Evolutionary conservation across 2,329 filamentous ascomycete species (phyloP).

Genomic region (Aspergillus sojae): DNA sequence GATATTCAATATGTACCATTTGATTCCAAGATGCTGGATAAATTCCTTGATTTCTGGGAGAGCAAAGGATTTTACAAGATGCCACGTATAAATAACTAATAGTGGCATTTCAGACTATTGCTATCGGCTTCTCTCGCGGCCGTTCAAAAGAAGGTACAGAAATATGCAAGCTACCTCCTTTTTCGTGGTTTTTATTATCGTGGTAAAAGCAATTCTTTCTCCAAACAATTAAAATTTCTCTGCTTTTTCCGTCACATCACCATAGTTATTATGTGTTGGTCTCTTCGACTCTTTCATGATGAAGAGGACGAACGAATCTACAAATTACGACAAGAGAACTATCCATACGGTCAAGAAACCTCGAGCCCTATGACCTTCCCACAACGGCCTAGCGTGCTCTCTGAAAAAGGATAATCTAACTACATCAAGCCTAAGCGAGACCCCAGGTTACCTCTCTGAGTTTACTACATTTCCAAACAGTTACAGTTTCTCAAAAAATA

Average conservation of each 20-base stretch:
- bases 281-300: too few relatives aligned
- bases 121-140: background rate
- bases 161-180: background rate
- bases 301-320: too few relatives aligned
- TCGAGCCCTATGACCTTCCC: too few relatives aligned
- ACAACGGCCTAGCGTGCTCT: too few relatives aligned
- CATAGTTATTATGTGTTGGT: background rate
- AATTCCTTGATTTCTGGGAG: background rate
- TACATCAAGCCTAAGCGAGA: too few relatives aligned
- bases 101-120: background rate
- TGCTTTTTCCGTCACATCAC: too few relatives aligned
- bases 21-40: background rate
- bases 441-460: too few relatives aligned
- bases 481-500: too few relatives aligned
- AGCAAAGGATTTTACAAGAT: background rate
- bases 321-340: too few relatives aligned
- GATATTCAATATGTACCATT: constrained; percentile 2
- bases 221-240: background rate
- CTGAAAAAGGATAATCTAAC: too few relatives aligned
- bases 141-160: background rate
- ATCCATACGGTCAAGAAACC: too few relatives aligned
- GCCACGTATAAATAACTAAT: background rate
- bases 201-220: background rate
- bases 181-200: background rate
- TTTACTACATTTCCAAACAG: too few relatives aligned